Evolutionary conservation across 768 basidiomycete genomes (phyloP).

Genomic region (Agaricus blazei): DNA sequence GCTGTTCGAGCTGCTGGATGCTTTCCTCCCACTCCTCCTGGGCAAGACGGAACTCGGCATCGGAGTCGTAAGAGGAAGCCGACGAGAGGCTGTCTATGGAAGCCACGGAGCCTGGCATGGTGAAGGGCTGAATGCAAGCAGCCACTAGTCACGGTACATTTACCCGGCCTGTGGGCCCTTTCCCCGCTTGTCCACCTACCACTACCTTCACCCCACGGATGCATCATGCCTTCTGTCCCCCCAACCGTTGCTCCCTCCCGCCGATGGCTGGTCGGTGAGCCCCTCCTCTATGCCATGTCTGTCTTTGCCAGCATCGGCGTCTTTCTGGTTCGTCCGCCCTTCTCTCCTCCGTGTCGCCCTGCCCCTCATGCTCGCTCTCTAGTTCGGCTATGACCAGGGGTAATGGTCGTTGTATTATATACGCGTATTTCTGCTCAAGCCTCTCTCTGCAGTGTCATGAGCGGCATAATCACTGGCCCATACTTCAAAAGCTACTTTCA

Average conservation of each 20-base stretch:
- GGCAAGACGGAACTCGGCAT: slow-evolving; percentile 70
- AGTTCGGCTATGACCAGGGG: slow-evolving; percentile 92
- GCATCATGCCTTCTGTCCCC: slow-evolving; percentile 46
- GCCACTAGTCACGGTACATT: background rate
- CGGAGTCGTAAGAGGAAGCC: slow-evolving; percentile 51
- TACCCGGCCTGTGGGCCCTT: too few species aligned
- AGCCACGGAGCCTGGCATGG: slow-evolving; percentile 57
- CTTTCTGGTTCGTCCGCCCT: slow-evolving; percentile 60
- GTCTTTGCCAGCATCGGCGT: slow-evolving; percentile 81
- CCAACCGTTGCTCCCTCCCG: slow-evolving; percentile 23
- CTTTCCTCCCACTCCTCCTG: slow-evolving; percentile 95
- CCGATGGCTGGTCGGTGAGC: slow-evolving; percentile 67
- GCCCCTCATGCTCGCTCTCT: background rate
- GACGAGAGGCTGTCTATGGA: slow-evolving; percentile 61
- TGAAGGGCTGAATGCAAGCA: slow-evolving; percentile 7
- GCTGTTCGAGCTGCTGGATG: slow-evolving; percentile 75
- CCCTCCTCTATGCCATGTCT: slow-evolving; percentile 74
- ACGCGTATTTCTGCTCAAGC: slow-evolving; percentile 2
- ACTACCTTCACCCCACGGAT: slow-evolving; percentile 23
- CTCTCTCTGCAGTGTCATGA: slow-evolving; percentile 62
- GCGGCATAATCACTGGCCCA: slow-evolving; percentile 85
- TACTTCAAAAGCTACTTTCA: slow-evolving; percentile 82
- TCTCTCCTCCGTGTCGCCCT: background rate
- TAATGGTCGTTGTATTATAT: slow-evolving; percentile 21
- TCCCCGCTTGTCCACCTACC: background rate